Evolutionary conservation across 2,329 filamentous ascomycete genomes (phyloP), one percentile per base, ranked within the genome.

Genomic region (Raffaelea arxii): DNA sequence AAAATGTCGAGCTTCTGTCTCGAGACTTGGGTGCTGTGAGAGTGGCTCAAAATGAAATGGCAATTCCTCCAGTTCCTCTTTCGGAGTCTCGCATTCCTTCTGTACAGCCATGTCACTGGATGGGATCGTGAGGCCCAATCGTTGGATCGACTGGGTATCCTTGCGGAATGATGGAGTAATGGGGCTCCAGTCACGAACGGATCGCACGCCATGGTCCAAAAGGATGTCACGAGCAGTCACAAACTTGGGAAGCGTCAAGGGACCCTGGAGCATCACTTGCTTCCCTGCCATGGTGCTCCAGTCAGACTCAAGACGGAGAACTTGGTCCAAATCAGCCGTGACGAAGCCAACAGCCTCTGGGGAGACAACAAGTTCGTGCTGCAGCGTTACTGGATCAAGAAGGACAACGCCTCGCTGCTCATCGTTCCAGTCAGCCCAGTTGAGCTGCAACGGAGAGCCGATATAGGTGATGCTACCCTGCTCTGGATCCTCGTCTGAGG

Each of bases 391-490:
- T 2, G 60, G 59, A 43, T 62, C 51, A 2, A 62, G 48, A 35
- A 62, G 49, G 16, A 62, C 47, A 19, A 57, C 59, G 9, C 60
- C 60, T 11, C 51, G 54, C 45, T 55, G 43, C 14, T 55, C 51
- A 41, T 62, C 60, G 37, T 50, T 47, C n/a, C 61, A 52, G 41
- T 62, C 60, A 4, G 54, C 54, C 60, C 59, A 62, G n/a, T 53
- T 59, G 30, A 62, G 48, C 50, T 62, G 59, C 40, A 61, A 47
- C 14, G 60, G 60, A 9, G 59, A 52, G 19, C 60, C 60, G 14
- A 62, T 47, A 37, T 62, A 62, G 1, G 56, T 58, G 25, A 62
- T 38, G 32, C 58, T 60, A 19, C 60, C 60, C 19, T 46, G 49
- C 6, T 55, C 49, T 21, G 41, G 44, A 39, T 46, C 43, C 21